These are phyloP conservation scores for Scorias spongiosa DNA, from an alignment of 2,329 filamentous ascomycete genomes.

Conservation along the genomic window DNA sequence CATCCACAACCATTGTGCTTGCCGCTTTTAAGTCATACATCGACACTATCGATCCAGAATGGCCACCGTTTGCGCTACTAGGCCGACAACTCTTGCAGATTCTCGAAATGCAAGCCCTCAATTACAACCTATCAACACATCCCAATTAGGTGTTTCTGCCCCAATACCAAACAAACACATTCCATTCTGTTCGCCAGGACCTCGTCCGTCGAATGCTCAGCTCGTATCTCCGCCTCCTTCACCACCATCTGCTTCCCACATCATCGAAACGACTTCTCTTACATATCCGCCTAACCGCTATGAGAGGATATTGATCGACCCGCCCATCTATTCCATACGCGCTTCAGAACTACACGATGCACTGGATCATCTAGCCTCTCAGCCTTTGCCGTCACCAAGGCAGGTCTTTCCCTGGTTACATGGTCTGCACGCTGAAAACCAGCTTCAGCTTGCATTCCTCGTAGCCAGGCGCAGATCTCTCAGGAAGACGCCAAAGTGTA, in stretches of 20 bases:
- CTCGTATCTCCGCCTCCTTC: slow-evolving; percentile 38
- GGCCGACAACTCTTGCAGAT: slow-evolving; percentile 16
- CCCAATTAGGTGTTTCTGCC: slow-evolving; percentile 40
- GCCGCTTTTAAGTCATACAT: background rate
- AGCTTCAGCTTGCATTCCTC: slow-evolving; percentile 82
- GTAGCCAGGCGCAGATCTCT: slow-evolving; percentile 57
- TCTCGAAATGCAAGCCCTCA: slow-evolving; percentile 30
- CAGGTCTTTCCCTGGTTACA: slow-evolving; percentile 93
- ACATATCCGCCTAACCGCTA: slow-evolving; percentile 59
- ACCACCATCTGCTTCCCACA: slow-evolving; percentile 41
- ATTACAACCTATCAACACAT: slow-evolving; percentile 43
- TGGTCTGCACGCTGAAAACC: slow-evolving; percentile 76
- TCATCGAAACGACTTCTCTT: slow-evolving; percentile 49
- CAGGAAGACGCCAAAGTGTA: slow-evolving; percentile 56
- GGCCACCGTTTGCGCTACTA: slow-evolving; percentile 26
- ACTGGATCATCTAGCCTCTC: slow-evolving; percentile 58
- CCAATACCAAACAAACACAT: slow-evolving; percentile 76
- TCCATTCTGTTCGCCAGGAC: slow-evolving; percentile 74
- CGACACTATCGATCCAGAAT: slow-evolving; percentile 11
- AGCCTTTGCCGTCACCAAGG: slow-evolving; percentile 71
- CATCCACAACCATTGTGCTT: no score
- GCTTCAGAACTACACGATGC: slow-evolving; percentile 54
- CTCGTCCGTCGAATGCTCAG: slow-evolving; percentile 37
- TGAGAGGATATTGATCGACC: slow-evolving; percentile 39
- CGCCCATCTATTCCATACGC: slow-evolving; percentile 56